These are phyloP conservation scores for Phytophthora idaei DNA, from an alignment of 352 stramenopile species.

Conservation along the genomic window DNA sequence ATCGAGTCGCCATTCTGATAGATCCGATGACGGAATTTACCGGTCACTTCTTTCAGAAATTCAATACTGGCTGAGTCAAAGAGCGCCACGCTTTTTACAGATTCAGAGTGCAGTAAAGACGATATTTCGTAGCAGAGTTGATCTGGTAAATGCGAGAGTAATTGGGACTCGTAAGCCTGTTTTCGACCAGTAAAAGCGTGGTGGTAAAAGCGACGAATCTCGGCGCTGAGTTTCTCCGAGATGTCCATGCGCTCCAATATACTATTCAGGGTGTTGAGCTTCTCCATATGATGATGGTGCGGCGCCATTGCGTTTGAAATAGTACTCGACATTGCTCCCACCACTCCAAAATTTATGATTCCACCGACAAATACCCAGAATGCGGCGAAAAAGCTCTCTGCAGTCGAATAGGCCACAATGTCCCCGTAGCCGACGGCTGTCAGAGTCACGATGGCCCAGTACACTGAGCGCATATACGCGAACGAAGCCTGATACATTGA, in stretches of 20 bases:
- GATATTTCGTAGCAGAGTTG: conserved; percentile 81
- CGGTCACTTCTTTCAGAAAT: conserved; percentile 80
- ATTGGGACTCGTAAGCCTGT: conserved; percentile 70
- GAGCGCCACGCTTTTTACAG: conserved; percentile 56
- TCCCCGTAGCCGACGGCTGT: conserved; percentile 79
- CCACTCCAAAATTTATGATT: conserved; percentile 80
- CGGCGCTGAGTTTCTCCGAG: conserved; percentile 50
- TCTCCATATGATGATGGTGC: conserved; percentile 72
- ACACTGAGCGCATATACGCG: conserved; percentile 73
- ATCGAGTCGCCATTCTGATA: conserved; percentile 80
- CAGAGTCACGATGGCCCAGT: conserved; percentile 77
- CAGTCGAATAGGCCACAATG: conserved; percentile 74
- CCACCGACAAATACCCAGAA: conserved; percentile 79
- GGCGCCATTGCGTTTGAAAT: conserved; percentile 72
- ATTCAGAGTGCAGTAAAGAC: conserved; percentile 64
- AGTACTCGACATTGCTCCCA: conserved; percentile 82
- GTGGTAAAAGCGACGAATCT: conserved; percentile 81
- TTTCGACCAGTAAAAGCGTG: conserved; percentile 66
- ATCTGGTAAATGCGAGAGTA: conserved; percentile 70
- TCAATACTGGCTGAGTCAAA: conserved; percentile 71
- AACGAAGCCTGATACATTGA: conserved; percentile 60
- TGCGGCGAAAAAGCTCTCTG: conserved; percentile 72
- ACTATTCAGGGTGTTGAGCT: conserved; percentile 67
- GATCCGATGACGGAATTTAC: conserved; percentile 73
- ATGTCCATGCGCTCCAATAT: conserved; percentile 68